Percentiles rank a stretch among this genome's conserved stretches.
phyloP scores from a whole-genome alignment of 106 monocot genomes.

The Vanilla planifolia region DNA sequence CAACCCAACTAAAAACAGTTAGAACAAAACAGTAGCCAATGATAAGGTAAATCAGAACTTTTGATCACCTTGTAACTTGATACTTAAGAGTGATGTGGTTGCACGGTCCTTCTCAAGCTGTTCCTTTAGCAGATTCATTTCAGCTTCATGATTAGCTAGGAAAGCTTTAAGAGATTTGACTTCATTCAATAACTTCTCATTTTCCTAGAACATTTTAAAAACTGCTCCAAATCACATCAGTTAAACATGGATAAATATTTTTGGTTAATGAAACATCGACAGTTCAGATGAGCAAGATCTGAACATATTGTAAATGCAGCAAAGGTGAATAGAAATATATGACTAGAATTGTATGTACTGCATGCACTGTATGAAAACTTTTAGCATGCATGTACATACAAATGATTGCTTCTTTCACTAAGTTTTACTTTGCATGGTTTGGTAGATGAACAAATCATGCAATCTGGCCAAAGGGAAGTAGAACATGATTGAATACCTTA shows the following conservation, averaged over 20 bases:
- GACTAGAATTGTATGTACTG: neutral
- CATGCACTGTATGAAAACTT: too few relatives aligned
- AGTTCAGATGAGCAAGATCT: neutral
- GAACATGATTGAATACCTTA: slow-evolving; percentile 23
- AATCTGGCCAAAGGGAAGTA: slow-evolving; percentile 8
- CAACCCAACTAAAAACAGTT: neutral
- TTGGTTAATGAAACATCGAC: too few relatives aligned
- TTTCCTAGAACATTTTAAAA: slow-evolving; percentile 26
- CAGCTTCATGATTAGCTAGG: slow-evolving; percentile 36
- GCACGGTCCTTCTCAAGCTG: slow-evolving; percentile 38
- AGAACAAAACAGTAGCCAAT: neutral
- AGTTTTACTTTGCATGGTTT: too few relatives aligned
- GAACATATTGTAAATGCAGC: neutral
- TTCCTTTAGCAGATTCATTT: slow-evolving; percentile 42
- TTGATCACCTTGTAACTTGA: slow-evolving; percentile 40
- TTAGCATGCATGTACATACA: too few relatives aligned
- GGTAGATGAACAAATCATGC: too few relatives aligned
- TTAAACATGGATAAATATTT: neutral
- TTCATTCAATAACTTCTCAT: slow-evolving; percentile 29
- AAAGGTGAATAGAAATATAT: neutral
- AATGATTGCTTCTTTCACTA: too few relatives aligned
- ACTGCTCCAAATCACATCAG: neutral
- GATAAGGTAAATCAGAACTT: neutral
- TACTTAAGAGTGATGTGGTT: slow-evolving; percentile 25
- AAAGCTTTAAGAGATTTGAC: slow-evolving; percentile 19